Conservation (phyloP, 108 stramenopile species). For the Discostella pseudostelligera region DNA sequence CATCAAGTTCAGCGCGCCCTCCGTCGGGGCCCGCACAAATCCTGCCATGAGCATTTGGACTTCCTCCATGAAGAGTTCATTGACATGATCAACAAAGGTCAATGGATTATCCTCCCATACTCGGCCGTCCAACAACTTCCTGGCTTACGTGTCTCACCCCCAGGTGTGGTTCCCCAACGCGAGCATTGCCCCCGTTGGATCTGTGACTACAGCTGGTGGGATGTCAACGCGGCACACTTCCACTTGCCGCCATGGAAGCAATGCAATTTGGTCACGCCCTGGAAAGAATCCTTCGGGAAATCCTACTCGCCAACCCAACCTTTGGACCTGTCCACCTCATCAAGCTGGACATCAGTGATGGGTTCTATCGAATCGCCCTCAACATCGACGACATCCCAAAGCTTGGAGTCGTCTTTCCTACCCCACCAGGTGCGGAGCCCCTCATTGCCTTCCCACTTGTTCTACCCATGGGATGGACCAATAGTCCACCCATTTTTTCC, state of each 20-base stretch:
- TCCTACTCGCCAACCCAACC: neutral
- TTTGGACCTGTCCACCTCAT: constrained; percentile 5
- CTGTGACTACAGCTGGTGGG: constrained; percentile 30
- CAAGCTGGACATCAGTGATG: constrained; percentile 6
- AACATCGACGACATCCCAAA: constrained; percentile 12
- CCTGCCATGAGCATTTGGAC: neutral
- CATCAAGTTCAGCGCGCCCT: neutral
- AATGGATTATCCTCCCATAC: constrained; percentile 33
- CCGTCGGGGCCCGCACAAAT: constrained; percentile 3
- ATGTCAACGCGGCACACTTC: constrained; percentile 15
- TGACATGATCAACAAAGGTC: constrained; percentile 7
- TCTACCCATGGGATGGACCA: constrained; percentile 2
- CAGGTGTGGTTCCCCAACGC: constrained; percentile 41
- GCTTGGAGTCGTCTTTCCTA: constrained; percentile 10
- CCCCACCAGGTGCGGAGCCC: neutral
- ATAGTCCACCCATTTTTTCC: constrained; percentile 11
- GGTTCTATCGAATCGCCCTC: constrained; percentile 16
- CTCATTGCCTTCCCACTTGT: constrained; percentile 13
- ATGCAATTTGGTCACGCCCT: constrained; percentile 27
- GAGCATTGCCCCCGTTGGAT: constrained; percentile 35
- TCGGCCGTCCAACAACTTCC: constrained; percentile 7
- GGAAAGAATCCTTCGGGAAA: neutral
- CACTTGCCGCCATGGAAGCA: constrained; percentile 11
- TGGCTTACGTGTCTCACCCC: constrained; percentile 11
- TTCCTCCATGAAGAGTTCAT: constrained; percentile 3